A percentile compares a stretch with the other conserved stretches of the same genome.
These are phyloP conservation scores for Suillus alpinus DNA, from an alignment of 768 basidiomycete species.

Conservation along the genomic window DNA sequence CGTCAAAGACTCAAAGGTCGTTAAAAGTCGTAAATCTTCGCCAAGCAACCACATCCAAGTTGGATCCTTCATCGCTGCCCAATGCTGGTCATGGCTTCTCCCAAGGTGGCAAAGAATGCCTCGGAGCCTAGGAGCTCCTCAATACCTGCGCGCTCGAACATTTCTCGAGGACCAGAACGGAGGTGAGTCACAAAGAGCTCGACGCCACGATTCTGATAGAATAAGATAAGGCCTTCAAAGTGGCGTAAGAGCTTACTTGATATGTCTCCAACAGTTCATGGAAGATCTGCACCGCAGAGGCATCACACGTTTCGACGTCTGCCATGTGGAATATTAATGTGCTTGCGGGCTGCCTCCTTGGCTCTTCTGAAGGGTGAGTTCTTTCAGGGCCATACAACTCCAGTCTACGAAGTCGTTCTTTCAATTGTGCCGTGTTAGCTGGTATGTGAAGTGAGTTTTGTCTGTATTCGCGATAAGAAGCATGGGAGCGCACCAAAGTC, in stretches of 20 bases:
- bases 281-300: slow-evolving; percentile 85
- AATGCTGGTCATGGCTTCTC: slow-evolving; percentile 39
- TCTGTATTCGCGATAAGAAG: slow-evolving; percentile 3
- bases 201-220: slow-evolving; percentile 40
- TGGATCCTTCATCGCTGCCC: slow-evolving; percentile 18
- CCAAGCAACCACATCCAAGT: neutral
- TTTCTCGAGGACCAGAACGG: slow-evolving; percentile 30
- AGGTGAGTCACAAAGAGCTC: slow-evolving; percentile 46
- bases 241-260: slow-evolving; percentile 42
- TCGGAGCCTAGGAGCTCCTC: slow-evolving; percentile 41
- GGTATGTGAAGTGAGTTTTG: neutral
- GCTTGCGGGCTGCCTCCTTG: slow-evolving; percentile 67
- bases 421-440: slow-evolving; percentile 5
- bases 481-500: slow-evolving; percentile 68
- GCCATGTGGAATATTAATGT: slow-evolving; percentile 90
- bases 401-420: slow-evolving; percentile 77
- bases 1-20: neutral
- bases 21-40: neutral
- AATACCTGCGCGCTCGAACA: slow-evolving; percentile 46
- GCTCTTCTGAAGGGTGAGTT: slow-evolving; percentile 88
- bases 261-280: slow-evolving; percentile 78
- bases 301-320: slow-evolving; percentile 88
- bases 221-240: neutral
- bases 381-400: slow-evolving; percentile 83
- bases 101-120: slow-evolving; percentile 42